A percentile compares a stretch with the other conserved stretches of the same genome.
Evolutionary conservation across 2,329 filamentous ascomycete genomes (phyloP).

Genomic region (Penicillium corylophilum): DNA sequence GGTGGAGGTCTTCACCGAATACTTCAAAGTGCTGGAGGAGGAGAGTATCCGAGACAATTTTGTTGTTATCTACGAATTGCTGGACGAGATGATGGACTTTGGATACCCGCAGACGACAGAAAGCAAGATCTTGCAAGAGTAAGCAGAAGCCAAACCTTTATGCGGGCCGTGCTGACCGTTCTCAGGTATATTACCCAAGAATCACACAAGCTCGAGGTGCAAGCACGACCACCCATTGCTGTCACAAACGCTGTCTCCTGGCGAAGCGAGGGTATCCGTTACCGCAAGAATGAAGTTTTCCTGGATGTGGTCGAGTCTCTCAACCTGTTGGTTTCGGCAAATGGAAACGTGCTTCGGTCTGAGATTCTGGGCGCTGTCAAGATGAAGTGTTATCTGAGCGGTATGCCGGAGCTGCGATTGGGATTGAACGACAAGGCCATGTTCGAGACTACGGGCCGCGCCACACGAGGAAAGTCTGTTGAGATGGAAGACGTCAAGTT

Average conservation of each 20-base stretch:
- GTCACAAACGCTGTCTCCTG: constrained; percentile 98
- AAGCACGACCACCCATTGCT: constrained; percentile 92
- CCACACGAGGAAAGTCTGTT: constrained; percentile 92
- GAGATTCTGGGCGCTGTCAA: constrained; percentile 97
- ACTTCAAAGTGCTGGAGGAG: constrained; percentile 98
- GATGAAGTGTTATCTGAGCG: constrained; percentile 99
- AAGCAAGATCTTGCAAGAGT: constrained; percentile 95
- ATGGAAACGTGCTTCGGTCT: constrained; percentile 90
- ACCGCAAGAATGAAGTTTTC: constrained; percentile 99
- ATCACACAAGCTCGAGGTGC: constrained; percentile 96
- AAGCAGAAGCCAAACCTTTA: constrained; percentile 22
- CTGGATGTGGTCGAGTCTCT: constrained; percentile 95
- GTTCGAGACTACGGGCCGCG: constrained; percentile 96
- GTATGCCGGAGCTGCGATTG: constrained; percentile 93
- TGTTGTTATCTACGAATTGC: constrained; percentile 95
- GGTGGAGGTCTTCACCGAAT: constrained; percentile 98
- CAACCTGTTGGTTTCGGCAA: constrained; percentile 90
- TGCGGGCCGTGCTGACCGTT: not conserved
- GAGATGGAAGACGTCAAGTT: constrained; percentile 99
- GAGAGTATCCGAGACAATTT: constrained; percentile 99
- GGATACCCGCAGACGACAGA: constrained; percentile 98
- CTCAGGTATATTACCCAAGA: constrained; percentile 90
- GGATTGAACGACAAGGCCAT: constrained; percentile 99
- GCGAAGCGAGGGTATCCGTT: constrained; percentile 96
- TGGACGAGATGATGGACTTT: constrained; percentile 99